phyloP scores from a whole-genome alignment of 257 asterid genomes.

The Cordia subcordata region DNA sequence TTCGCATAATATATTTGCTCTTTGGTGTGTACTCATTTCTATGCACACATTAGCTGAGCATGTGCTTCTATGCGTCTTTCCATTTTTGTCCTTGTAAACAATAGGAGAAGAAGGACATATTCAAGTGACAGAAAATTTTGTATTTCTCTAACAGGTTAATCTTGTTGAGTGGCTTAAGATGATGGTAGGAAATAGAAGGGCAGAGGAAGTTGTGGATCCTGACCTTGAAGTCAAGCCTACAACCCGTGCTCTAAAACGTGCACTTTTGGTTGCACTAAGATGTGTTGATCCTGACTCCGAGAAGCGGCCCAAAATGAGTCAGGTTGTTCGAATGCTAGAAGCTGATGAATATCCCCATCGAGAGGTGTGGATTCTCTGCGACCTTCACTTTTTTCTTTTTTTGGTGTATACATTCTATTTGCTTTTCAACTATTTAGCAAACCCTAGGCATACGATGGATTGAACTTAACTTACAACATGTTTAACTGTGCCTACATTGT shows the following conservation, averaged over 20 bases:
- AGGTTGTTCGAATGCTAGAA: conserved; percentile 85
- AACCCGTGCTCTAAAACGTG: conserved; percentile 76
- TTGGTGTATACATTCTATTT: conserved; percentile 44
- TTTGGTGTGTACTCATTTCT: not conserved
- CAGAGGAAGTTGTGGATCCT: conserved; percentile 92
- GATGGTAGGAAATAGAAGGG: conserved; percentile 92
- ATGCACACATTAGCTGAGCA: too few species aligned
- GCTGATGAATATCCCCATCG: conserved; percentile 79
- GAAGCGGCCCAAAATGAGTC: conserved; percentile 94
- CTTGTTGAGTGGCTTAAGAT: conserved; percentile 97
- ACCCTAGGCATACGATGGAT: too few species aligned
- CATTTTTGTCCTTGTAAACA: too few species aligned
- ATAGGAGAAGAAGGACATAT: too few species aligned
- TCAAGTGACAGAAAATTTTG: conserved; percentile 5
- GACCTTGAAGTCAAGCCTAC: conserved; percentile 64
- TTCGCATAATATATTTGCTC: not conserved
- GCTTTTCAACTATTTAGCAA: too few species aligned
- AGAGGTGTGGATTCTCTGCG: conserved; percentile 38
- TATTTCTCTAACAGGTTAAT: conserved; percentile 56
- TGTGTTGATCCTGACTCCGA: conserved; percentile 96
- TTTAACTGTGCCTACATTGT: too few species aligned
- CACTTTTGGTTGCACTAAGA: conserved; percentile 82
- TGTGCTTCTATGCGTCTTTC: too few species aligned
- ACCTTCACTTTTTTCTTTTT: conserved; percentile 16
- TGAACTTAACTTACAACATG: too few species aligned